These are phyloP conservation scores for Phytophthora ramorum DNA, from an alignment of 352 stramenopile genomes.

Conservation along the genomic window DNA sequence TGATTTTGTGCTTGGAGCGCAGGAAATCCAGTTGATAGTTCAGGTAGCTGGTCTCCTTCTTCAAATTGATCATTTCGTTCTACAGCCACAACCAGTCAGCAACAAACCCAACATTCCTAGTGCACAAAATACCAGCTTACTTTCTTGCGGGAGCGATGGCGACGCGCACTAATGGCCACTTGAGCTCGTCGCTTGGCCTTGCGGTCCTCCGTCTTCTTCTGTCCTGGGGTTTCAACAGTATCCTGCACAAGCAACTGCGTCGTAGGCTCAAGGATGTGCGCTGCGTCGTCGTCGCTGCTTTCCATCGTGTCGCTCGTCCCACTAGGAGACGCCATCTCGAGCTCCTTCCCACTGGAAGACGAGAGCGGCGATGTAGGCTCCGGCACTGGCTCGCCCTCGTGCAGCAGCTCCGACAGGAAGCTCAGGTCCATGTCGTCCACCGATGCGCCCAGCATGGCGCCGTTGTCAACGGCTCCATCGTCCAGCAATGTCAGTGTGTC, in stretches of 20 bases:
- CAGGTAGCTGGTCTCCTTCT: slow-evolving; percentile 54
- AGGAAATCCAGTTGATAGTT: slow-evolving; percentile 52
- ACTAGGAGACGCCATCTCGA: slow-evolving; percentile 24
- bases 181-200: slow-evolving; percentile 57
- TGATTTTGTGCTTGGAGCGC: slow-evolving; percentile 57
- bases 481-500: slow-evolving; percentile 32
- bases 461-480: slow-evolving; percentile 3
- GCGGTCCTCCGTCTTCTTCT: slow-evolving; percentile 42
- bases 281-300: slow-evolving; percentile 30
- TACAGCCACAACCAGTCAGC: slow-evolving; percentile 10
- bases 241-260: neutral
- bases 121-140: slow-evolving; percentile 5
- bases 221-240: neutral
- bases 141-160: slow-evolving; percentile 66
- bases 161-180: slow-evolving; percentile 54
- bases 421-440: slow-evolving; percentile 41
- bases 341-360: slow-evolving; percentile 21
- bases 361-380: slow-evolving; percentile 25
- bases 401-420: slow-evolving; percentile 39
- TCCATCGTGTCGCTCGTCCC: slow-evolving; percentile 25
- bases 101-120: neutral
- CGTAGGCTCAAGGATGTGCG: neutral
- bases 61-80: slow-evolving; percentile 56
- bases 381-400: slow-evolving; percentile 24
- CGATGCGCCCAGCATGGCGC: slow-evolving; percentile 16